Base-by-base conservation (phyloP, 306 rosid species). In the Prunus armeniaca region DNA sequence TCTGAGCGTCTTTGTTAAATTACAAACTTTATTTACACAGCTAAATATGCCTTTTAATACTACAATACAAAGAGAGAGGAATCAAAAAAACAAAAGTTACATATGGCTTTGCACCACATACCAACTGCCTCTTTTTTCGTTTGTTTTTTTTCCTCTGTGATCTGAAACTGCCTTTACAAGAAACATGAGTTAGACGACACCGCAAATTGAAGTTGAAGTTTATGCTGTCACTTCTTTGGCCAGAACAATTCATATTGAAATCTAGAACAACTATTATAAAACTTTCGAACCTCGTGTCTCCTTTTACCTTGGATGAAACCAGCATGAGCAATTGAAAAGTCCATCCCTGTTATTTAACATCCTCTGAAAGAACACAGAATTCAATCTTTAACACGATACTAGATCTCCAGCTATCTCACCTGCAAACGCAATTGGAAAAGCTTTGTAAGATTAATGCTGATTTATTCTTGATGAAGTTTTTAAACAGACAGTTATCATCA, bases 351-450 rank as follows among this genome's bases (percentile, higher is more conserved):
- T 12, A 13, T 58, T 24, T 38, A 18, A 41, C 24, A 43, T 24
- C 27, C 76, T 22, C 54, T 64, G 38, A 56, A 19, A 10, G 22
- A 32, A 22, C 27, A 24, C 20, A 27, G 54, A 65, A n/a, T 46
- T 57, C 38, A 4, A 30, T 32, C 13, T 47, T 54, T 73, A 83
- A 55, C 81, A 79, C 17, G 78, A 67, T 38, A 65, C 55, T 27
- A 87, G 62, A 64, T 87, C 80, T 12, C 84, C 86, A 56, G 78
- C 62, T 73, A 87, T 61, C 82, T 91, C 91, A 79, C 91, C 96
- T 88, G 87, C 69, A 85, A 81, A 54, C 57, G 57, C 52, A 58
- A 68, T 71, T 34, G 54, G 27, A 71, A 73, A 75, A 72, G 58
- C 15, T 45, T 74, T 47, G 20, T 64, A 45, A 46, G 25, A 61